These are phyloP conservation scores for Saksenaea oblongispora DNA, from an alignment of 371 early-diverging fungal species.

Conservation along the genomic window DNA sequence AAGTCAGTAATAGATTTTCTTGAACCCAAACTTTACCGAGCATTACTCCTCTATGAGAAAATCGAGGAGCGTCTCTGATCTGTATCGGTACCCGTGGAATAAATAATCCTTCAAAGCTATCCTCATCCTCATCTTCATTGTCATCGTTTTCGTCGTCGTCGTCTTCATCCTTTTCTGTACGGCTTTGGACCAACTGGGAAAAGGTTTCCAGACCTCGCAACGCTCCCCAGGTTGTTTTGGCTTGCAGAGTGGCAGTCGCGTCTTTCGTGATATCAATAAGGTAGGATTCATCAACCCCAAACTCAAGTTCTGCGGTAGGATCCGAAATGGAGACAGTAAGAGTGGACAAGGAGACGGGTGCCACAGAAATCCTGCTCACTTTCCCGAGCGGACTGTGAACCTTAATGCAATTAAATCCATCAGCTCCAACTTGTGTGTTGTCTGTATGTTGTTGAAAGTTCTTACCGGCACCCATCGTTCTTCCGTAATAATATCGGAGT, in stretches of 20 bases:
- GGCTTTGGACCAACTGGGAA: slow-evolving; percentile 64
- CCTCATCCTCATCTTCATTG: slow-evolving; percentile 20
- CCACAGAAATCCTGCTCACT: slow-evolving; percentile 4
- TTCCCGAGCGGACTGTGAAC: slow-evolving; percentile 23
- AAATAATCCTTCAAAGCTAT: slow-evolving; percentile 21
- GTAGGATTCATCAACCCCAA: slow-evolving; percentile 69
- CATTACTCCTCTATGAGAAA: slow-evolving; percentile 74
- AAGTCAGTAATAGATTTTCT: not conserved
- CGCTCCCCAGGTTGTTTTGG: slow-evolving; percentile 76
- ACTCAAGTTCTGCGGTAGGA: slow-evolving; percentile 35
- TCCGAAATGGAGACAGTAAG: slow-evolving; percentile 38
- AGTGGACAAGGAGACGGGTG: slow-evolving; percentile 10
- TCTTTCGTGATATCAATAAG: slow-evolving; percentile 52
- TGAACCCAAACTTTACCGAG: slow-evolving; percentile 32
- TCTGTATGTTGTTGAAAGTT: not conserved
- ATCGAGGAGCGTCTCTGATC: slow-evolving; percentile 70
- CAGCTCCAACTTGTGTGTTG: not conserved
- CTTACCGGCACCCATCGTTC: slow-evolving; percentile 48
- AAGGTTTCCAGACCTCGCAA: slow-evolving; percentile 77
- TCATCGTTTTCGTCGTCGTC: slow-evolving; percentile 15
- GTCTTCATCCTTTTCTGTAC: slow-evolving; percentile 3
- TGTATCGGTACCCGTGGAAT: slow-evolving; percentile 61
- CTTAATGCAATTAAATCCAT: slow-evolving; percentile 7
- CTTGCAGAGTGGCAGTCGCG: slow-evolving; percentile 45
- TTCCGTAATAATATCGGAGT: slow-evolving; percentile 25